Evolutionary conservation across 2,329 filamentous ascomycete species (phyloP), one percentile per base, ranked within the genome.

Genomic region (Colletotrichum euphorbiae): DNA sequence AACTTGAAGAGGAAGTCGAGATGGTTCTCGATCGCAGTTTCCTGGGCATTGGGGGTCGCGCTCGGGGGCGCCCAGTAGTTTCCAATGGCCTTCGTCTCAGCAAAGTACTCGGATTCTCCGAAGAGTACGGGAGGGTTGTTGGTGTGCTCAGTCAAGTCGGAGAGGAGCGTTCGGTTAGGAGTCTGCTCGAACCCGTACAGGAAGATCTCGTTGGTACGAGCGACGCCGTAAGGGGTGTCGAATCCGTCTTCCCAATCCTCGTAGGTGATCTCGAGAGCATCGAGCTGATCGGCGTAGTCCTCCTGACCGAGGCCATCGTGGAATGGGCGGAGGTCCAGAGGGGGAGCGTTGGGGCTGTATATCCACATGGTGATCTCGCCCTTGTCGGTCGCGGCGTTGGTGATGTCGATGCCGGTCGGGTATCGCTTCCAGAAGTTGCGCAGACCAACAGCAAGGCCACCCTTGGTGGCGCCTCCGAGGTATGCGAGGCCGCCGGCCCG

Each of bases 401-500:
- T 76, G 11, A 90, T 81, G 51, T 90, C 87, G 4, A 90, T 75
- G 3, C 84, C 82, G 0, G 85, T 87, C 0, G 88, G 88, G 70
- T 87, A 89, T 15, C 85, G 81, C 77, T 90, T 86, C 88, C 88
- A 90, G 74, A 90, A 90, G 71, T 90, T 83, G 3, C 84, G 82
- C 52, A 88, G 79, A 0, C 86, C 87, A 5, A 90, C 74, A 1
- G 85, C 87, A 1, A 90, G 78, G 12, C 88, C 88, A n/a, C 88
- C 88, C 3, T 78, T 76, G 0, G 80, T 84, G 5, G 87, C 84
- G 9, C 84, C 84, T 2, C 88, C 88, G 0, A 90, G 81, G 69
- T 90, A 90, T 0, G 83, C 86, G 0, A 89, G 76, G 0, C 88
- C 88, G 0, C 82, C 83, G 1, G 88, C 81, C 2, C 86, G 81